A percentile compares a stretch with the other conserved stretches of the same genome.
phyloP scores from a whole-genome alignment of 2,329 filamentous ascomycete species.

The Exophiala sp. region DNA sequence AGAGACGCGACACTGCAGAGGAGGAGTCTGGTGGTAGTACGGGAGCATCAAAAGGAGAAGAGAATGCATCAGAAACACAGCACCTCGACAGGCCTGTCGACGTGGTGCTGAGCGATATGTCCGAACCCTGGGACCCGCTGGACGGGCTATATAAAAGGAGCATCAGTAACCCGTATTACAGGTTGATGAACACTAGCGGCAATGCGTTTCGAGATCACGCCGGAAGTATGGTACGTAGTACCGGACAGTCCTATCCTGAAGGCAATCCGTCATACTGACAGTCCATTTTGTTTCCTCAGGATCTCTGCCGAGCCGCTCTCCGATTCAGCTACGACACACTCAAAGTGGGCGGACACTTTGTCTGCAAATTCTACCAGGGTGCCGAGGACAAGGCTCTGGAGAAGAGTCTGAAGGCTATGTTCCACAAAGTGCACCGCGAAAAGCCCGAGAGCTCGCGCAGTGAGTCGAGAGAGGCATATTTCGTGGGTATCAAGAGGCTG shows the following conservation, averaged over 20 bases:
- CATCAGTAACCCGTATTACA: slow-evolving; percentile 90
- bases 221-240: slow-evolving; percentile 75
- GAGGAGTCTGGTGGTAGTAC: background rate
- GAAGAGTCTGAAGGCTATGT: slow-evolving; percentile 65
- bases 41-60: slow-evolving; percentile 24
- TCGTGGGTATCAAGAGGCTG: slow-evolving; percentile 71
- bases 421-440: slow-evolving; percentile 72
- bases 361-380: slow-evolving; percentile 98
- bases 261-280: background rate
- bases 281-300: slow-evolving; percentile 48
- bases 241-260: no score
- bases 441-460: slow-evolving; percentile 87
- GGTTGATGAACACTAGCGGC: slow-evolving; percentile 99
- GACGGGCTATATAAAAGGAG: slow-evolving; percentile 74
- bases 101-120: slow-evolving; percentile 98
- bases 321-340: slow-evolving; percentile 81
- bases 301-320: slow-evolving; percentile 81
- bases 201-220: slow-evolving; percentile 80
- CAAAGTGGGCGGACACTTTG: slow-evolving; percentile 74
- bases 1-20: background rate
- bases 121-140: slow-evolving; percentile 83
- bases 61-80: slow-evolving; percentile 22
- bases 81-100: slow-evolving; percentile 62
- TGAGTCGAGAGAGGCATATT: slow-evolving; percentile 79
- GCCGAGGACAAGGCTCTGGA: slow-evolving; percentile 77